phyloP scores from a whole-genome alignment of 768 basidiomycete genomes.

The Trametes meyenii region DNA sequence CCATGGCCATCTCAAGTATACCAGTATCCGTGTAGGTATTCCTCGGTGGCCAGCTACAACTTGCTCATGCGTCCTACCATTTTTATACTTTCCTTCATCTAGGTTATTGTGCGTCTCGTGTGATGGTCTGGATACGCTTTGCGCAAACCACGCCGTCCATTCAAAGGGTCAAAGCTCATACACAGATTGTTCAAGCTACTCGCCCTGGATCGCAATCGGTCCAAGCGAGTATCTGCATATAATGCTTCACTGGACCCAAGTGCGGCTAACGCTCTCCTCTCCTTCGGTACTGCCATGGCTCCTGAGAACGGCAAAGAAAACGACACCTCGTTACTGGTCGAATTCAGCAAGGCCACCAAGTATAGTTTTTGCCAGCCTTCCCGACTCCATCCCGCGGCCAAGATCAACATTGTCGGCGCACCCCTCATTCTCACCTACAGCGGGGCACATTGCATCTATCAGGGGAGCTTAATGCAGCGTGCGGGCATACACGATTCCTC shows the following conservation, averaged over 20 bases:
- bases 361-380: conserved; percentile 9
- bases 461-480: conserved; percentile 5
- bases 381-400: not conserved
- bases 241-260: not conserved
- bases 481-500: not conserved
- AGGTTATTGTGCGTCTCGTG: too few relatives aligned
- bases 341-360: not conserved
- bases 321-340: not conserved
- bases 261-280: not conserved
- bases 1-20: too few relatives aligned
- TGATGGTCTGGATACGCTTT: too few relatives aligned
- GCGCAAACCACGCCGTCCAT: too few relatives aligned
- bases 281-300: not conserved
- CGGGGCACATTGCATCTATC: conserved; percentile 20
- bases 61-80: too few relatives aligned
- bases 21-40: too few relatives aligned
- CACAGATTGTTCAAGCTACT: too few relatives aligned
- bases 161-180: too few relatives aligned
- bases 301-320: not conserved
- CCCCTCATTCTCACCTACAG: conserved; percentile 16
- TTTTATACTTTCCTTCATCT: not conserved
- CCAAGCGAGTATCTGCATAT: not conserved
- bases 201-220: not conserved
- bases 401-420: conserved; percentile 6
- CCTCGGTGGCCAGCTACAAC: too few relatives aligned